Percentiles rank a stretch among this genome's conserved stretches.
Evolutionary conservation across 805 yeast species (phyloP).

Genomic region (Teunomyces kruisii): DNA sequence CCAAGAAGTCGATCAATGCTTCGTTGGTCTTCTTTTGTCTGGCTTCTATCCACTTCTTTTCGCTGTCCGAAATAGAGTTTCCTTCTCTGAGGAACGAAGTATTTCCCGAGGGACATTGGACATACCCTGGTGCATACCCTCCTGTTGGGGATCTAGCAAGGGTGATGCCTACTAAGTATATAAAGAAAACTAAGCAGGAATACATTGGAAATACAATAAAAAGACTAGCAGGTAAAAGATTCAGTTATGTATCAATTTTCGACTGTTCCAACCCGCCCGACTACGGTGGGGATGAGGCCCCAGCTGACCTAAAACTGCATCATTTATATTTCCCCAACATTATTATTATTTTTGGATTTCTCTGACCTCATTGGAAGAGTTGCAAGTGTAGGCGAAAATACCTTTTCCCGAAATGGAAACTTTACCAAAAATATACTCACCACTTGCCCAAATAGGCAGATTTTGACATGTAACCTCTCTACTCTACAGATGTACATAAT

Average conservation of each 20-base stretch:
- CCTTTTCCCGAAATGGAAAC: too few species aligned
- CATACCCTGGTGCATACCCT: slow-evolving; percentile 31
- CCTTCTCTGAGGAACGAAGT: slow-evolving; percentile 24
- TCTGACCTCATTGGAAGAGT: neutral
- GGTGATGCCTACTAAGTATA: slow-evolving; percentile 1
- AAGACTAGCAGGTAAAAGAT: neutral
- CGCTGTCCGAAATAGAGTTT: slow-evolving; percentile 21
- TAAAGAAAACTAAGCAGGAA: neutral
- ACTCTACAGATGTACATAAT: too few species aligned
- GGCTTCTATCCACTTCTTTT: slow-evolving; percentile 23
- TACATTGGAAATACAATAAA: neutral
- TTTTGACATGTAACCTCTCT: too few species aligned
- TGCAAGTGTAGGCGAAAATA: too few species aligned
- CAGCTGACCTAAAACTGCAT: neutral
- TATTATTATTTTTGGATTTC: neutral
- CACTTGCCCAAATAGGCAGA: neutral
- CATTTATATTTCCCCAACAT: neutral
- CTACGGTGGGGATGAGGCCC: neutral
- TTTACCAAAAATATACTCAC: neutral
- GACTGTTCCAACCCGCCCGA: neutral
- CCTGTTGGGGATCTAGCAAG: slow-evolving; percentile 21
- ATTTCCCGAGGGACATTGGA: slow-evolving; percentile 23
- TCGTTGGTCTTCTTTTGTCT: slow-evolving; percentile 23
- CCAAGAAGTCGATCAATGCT: slow-evolving; percentile 23
- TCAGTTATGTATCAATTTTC: too few species aligned